A percentile compares a stretch with the other conserved stretches of the same genome.
phyloP scores from a whole-genome alignment of 2,329 filamentous ascomycete genomes.

The Epichloe typhina region DNA sequence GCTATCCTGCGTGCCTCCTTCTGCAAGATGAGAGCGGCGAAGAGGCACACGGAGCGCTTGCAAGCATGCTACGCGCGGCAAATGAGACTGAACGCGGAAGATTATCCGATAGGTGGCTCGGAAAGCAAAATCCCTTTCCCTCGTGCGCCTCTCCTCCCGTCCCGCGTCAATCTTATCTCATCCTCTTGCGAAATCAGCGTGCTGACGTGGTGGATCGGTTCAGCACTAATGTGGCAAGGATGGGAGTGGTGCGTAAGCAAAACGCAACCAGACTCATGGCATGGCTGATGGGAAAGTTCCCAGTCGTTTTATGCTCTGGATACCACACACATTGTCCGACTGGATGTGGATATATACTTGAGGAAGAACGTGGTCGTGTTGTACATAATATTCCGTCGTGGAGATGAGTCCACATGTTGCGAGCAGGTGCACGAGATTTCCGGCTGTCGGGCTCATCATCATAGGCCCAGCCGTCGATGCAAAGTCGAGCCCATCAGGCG shows the following conservation, averaged over 20 bases:
- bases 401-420: not conserved
- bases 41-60: no score
- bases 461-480: not conserved
- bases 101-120: no score
- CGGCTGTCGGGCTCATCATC: not conserved
- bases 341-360: no score
- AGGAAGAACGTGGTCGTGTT: no score
- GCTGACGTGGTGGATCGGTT: not conserved
- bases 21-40: no score
- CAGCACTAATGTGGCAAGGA: not conserved
- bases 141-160: not conserved
- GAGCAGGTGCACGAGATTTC: not conserved
- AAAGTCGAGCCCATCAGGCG: not conserved
- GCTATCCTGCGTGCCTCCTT: no score
- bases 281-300: not conserved
- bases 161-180: not conserved
- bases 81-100: no score
- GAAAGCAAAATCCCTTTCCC: not conserved
- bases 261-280: not conserved
- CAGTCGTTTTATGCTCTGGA: no score
- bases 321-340: no score
- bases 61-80: no score
- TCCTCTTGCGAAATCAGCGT: not conserved
- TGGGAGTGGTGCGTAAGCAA: not conserved
- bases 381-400: no score